Base-by-base conservation (phyloP, 2,329 filamentous ascomycete genomes). In the Arthrinium phaeospermum region DNA sequence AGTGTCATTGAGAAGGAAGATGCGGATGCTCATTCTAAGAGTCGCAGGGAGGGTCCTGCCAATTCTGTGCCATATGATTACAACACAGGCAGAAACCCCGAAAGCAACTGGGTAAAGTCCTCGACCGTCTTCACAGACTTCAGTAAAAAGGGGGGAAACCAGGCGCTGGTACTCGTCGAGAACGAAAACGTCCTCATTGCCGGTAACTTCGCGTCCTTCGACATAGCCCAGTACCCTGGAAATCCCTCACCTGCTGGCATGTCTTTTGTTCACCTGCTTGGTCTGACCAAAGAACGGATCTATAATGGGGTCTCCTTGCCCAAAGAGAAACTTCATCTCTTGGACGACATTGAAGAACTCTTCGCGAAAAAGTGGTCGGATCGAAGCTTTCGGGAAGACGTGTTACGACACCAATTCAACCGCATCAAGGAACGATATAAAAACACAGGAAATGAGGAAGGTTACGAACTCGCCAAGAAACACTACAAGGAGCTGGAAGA, bases 191-290 rank as follows among this genome's bases (percentile, higher is more conserved):
- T 68, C 4, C 51, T 75, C 7, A 24, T 78, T 0, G 70, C 77
- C 57, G 75, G 74, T 1, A 78, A 78, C 68, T 61, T 57, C 3
- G 45, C 70, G 12, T 78, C 77, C 1, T 78, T 78, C 70, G 73
- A 73, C 70, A 53, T 45, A 1, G 73, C 1, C 6, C 77, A 78
- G 68, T 77, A 78, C 68, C 45, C 22, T 2, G 70, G 34, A 0
- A 30, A 44, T 19, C 69, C 72, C 0, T 44, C 13, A 14, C 12
- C 13, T 10, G 75, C 76, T 22, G 73, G 75, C 69, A 78, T 78
- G 77, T 78, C 76, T 3, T 71, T 75, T 53, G 64, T 78, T 4
- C 77, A 78, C 67, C 68, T 78, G 16, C 71, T 78, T 0, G 74
- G 30, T n/a, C 74, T 78, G 13, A 72, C 76, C n/a, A 73, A 69